Base-by-base conservation (phyloP, 2,329 filamentous ascomycete species). In the Fusarium compactum region DNA sequence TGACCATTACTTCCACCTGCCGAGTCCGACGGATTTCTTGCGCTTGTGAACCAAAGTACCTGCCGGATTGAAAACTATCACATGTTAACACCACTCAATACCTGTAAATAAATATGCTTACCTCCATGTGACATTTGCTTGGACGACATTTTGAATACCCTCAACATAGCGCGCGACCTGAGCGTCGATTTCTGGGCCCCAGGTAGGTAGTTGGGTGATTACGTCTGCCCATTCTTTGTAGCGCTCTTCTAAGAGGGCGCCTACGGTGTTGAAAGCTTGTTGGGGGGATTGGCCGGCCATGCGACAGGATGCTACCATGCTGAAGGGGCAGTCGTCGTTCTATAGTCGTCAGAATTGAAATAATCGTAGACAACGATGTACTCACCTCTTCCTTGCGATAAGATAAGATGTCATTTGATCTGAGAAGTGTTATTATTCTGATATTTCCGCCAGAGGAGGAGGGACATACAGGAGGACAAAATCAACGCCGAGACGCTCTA, bases 91-190 rank as follows among this genome's bases (percentile, higher is more conserved):
- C 25, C 25, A 25, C 25, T 25, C 25, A 9, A 25, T 25, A 9
- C 8, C 8, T 9, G 8, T 25, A 9, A 9, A 25, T 8, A 9
- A 25, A 20, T 18, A 16, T 32, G 22, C 2, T 29, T 48, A 65
- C 62, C 62, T 65, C 62, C 62, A 65, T 14, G 61, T 65, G 41
- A 65, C 20, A 25, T 65, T 65, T 24, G 62, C 62, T 24, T 65
- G 62, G 7, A 65, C 62, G 2, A 65, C 62, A 14, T 65, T 52
- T 5, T 65, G 62, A 8, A 65, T 65, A 2, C 62, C 62, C 25
- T 60, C 22, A 1, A 65, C 34, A 5, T 65, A 65, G 8, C 53
- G 46, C 14, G 34, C 46, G n/a, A 65, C 41, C 11, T 60, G 22
- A 9, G 16, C 29, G 27, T 65, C 62, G 5, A 40, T 24, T 9